phyloP scores from a whole-genome alignment of 306 rosid genomes.

The Carpinus fangiana region DNA sequence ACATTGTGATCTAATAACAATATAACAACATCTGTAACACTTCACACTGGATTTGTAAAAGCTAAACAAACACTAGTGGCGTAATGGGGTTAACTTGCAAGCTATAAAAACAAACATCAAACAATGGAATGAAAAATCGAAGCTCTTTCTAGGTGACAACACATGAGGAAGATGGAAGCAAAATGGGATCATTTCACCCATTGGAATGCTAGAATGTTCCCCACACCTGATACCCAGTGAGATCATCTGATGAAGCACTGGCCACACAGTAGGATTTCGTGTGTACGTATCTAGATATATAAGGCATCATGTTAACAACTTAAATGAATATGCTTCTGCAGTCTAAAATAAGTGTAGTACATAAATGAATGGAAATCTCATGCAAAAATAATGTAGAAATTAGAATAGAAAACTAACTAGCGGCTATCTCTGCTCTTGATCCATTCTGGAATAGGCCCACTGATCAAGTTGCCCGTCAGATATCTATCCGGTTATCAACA shows the following conservation, averaged over 20 bases:
- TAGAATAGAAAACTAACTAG: constrained; percentile 11
- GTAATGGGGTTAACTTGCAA: not conserved
- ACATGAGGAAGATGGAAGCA: not conserved
- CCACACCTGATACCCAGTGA: not conserved
- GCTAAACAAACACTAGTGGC: not conserved
- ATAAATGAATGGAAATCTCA: not conserved
- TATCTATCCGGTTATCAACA: constrained; percentile 7
- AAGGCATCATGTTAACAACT: not conserved
- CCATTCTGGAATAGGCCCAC: constrained; percentile 35
- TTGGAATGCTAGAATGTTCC: not conserved
- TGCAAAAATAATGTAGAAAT: not conserved
- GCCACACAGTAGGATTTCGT: not conserved
- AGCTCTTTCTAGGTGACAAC: not conserved
- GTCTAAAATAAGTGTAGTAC: not conserved
- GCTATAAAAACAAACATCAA: not conserved
- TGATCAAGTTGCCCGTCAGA: constrained; percentile 32
- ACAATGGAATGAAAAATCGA: not conserved
- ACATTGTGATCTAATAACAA: not conserved
- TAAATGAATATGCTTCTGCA: not conserved
- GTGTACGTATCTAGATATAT: not conserved
- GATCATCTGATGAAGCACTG: not conserved
- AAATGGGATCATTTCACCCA: not conserved
- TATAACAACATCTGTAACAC: not conserved
- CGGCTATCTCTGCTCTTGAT: constrained; percentile 19
- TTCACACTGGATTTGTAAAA: not conserved